Evolutionary conservation across 768 basidiomycete genomes (phyloP).

Genomic region (Mycena floridula): DNA sequence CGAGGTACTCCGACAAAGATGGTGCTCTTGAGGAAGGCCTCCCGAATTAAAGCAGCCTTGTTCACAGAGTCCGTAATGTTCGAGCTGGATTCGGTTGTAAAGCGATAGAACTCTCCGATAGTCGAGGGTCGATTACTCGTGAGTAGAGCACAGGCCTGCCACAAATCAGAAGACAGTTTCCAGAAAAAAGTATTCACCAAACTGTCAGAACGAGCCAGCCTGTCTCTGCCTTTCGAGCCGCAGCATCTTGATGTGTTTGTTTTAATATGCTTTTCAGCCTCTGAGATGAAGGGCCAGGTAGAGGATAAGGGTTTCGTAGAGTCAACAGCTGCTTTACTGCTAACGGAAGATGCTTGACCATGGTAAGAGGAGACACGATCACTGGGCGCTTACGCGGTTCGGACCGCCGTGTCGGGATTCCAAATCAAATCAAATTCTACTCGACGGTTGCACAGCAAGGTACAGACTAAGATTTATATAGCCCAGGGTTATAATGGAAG

Average conservation of each 20-base stretch:
- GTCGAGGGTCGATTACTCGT: conserved; percentile 78
- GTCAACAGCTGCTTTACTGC: conserved; percentile 68
- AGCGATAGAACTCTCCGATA: conserved; percentile 76
- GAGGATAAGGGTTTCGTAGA: conserved; percentile 56
- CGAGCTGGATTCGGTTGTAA: conserved; percentile 46
- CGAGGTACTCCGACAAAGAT: conserved; percentile 87
- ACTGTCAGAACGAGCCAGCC: conserved; percentile 82
- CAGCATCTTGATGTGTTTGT: conserved; percentile 62
- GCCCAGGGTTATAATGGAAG: too few species aligned
- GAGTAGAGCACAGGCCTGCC: conserved; percentile 77
- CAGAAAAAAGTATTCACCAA: conserved; percentile 10
- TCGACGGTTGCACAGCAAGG: too few species aligned
- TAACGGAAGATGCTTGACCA: conserved; percentile 51
- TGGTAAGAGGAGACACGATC: conserved; percentile 9
- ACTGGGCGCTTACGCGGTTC: too few species aligned
- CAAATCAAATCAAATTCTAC: too few species aligned
- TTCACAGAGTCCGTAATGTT: conserved; percentile 50
- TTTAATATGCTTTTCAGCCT: conserved; percentile 51
- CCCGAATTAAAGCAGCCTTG: conserved; percentile 81
- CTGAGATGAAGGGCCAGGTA: conserved; percentile 48
- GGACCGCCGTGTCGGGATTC: too few species aligned
- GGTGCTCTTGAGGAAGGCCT: conserved; percentile 83
- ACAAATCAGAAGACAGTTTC: conserved; percentile 10
- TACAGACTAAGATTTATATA: too few species aligned
- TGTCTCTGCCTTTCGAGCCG: conserved; percentile 55